Evolutionary conservation across 345 rosid species (phyloP), one percentile per base, ranked within the genome.

Genomic region (Anacardium occidentale): DNA sequence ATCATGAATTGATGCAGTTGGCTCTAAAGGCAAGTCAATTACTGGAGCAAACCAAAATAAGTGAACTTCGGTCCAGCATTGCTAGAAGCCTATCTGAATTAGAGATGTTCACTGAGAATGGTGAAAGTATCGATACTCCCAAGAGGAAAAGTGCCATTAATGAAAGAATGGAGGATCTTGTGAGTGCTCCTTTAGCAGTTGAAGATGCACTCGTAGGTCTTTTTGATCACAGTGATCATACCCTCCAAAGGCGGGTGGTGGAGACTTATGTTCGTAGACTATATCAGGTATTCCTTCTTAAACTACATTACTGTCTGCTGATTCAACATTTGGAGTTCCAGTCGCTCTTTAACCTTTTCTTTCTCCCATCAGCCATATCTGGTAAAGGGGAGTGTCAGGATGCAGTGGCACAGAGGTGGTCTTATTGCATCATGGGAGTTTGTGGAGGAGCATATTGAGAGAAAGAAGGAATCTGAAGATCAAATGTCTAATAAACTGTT

Each of bases 91-190:
- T 96, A 68, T 96, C 99, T 37, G 99, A 93, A 81, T 79, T 96
- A 71, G 99, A 96, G 84, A 96, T 96, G 99, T 93, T 96, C 81
- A 96, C 98, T 8, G 99, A 96, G 85, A 98, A 96, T 82, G 99
- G 98, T 69, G 99, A 93, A 85, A 87, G 72, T 83, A 91, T 96
- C 96, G 99, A 96, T 78, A 96, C 99, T 76, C 99, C 99, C 42
- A 93, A 87, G 83, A 88, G 98, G 79, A 96, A 91, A 83, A 93
- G 90, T 84, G 99, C 99, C 78, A 93, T 96, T 74, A 91, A 91
- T 80, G 98, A 96, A 81, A 87, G 99, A 61, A 96, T 93, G 89
- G 98, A 96, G 81, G 98, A 87, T 85, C 93, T 96, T 64, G 99
- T 96, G 54, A 85, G 90, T 74, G 89, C 93, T 83, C 94, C 99